Evolutionary conservation across 2,329 filamentous ascomycete genomes (phyloP).

Genomic region (Exophiala sp.): DNA sequence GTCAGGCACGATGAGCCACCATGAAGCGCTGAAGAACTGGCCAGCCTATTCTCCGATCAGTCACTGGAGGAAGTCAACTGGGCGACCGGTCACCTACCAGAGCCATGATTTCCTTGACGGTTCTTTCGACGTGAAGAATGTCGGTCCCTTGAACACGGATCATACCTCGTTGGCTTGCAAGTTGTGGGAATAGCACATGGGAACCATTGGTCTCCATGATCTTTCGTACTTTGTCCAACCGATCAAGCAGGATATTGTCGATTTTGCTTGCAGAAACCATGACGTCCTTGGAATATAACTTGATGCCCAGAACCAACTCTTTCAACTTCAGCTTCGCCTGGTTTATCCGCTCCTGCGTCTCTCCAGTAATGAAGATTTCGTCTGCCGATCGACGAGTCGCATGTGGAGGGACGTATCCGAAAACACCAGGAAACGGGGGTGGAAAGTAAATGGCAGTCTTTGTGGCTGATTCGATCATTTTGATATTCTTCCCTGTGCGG

Average conservation of each 20-base stretch:
- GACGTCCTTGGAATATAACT: slow-evolving; percentile 87
- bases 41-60: slow-evolving; percentile 57
- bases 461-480: slow-evolving; percentile 90
- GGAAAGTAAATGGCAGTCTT: slow-evolving; percentile 98
- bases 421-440: slow-evolving; percentile 84
- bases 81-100: slow-evolving; percentile 54
- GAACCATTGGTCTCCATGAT: slow-evolving; percentile 96
- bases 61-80: slow-evolving; percentile 20
- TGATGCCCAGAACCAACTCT: slow-evolving; percentile 72
- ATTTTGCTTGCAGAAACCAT: slow-evolving; percentile 86
- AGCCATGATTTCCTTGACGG: slow-evolving; percentile 91
- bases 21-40: slow-evolving; percentile 95
- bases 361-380: slow-evolving; percentile 92
- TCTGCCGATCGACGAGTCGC: slow-evolving; percentile 76
- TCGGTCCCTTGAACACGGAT: slow-evolving; percentile 90
- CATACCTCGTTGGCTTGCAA: slow-evolving; percentile 76
- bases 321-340: slow-evolving; percentile 86
- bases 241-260: slow-evolving; percentile 83
- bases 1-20: slow-evolving; percentile 83
- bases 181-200: slow-evolving; percentile 82
- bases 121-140: slow-evolving; percentile 88
- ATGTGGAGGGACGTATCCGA: slow-evolving; percentile 78
- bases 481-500: slow-evolving; percentile 93
- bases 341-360: slow-evolving; percentile 74
- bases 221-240: slow-evolving; percentile 93